Base-by-base conservation (phyloP, 2,329 filamentous ascomycete genomes). In the Colletotrichum plurivorum region DNA sequence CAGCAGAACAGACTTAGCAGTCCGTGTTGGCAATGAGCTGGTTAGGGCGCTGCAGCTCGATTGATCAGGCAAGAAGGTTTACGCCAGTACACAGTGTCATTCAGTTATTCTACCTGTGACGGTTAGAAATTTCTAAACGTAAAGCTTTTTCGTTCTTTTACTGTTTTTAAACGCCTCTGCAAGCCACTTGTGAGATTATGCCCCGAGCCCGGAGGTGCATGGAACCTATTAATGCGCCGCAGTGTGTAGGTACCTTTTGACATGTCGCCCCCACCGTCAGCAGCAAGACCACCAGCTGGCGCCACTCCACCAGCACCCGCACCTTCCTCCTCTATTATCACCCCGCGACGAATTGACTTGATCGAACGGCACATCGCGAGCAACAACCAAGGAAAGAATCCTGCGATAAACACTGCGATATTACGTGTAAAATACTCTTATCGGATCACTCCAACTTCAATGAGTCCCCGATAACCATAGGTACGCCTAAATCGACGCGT, bases 271-370 rank as follows among this genome's bases (percentile, higher is more conserved):
- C 2, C 2, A 3, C 36, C 36, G 36, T 39, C 36, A 39, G 36
- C 22, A 5, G 41, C 41, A 15, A 48, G 20, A 25, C 31, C 46
- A n/a, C 10, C 46, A 51, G 31, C 57, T 60, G 57, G 46, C 31
- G 8, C 36, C 53, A 39, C 46, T 25, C 10, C 46, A 8, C 5
- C 22, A 46, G 16, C 13, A 43, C 15, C 16, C 25, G 27, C 18
- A 52, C 41, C 22, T 46, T 60, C 57, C 57, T 52, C 46, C 13
- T 60, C 16, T 36, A 55, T n/a, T 27, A 52, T 22, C 31, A 25
- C 46, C 48, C 46, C 57, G 57, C 57, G 57, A 60, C 18, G 2
- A 13, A 15, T 43, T 31, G 46, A 36, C 46, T 43, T 41, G 31
- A 52, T 52, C 46, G 18, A 39, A 25, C n/a, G 36, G 16, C 31